Evolutionary conservation across 305 asterid species (phyloP), one percentile per base, ranked within the genome.

Genomic region (Fraxinus xanthoxyloides): DNA sequence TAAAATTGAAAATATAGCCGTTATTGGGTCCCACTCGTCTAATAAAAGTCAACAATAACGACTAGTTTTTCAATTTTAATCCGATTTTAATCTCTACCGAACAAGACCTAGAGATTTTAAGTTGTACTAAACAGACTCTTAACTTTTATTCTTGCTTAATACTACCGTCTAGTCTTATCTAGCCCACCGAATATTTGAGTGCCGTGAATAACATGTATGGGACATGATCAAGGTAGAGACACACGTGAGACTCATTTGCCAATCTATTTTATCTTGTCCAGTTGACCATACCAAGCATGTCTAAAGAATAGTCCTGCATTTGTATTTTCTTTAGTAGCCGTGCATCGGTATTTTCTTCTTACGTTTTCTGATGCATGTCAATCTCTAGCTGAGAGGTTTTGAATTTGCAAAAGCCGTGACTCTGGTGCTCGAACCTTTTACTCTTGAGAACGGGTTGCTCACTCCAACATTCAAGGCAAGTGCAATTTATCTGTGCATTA

Each of bases 391-490:
- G 61, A 83, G 90, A 77, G 97, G 97, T 26, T 93, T 93, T 30
- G 95, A 93, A 82, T 91, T 85, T 84, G 97, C 90, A 63, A 93
- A 92, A 87, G 87, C 91, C 15, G 90, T 91, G 30, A 86, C 94
- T 24, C 85, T 93, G 77, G 91, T 89, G 77, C 85, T 79, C 2
- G 94, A 93, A 31, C 94, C 95, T 7, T 92, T 93, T 75, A 76
- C 92, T 2, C 5, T 89, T 81, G 97, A 92, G 85, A 93, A 91
- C 10, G 91, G 92, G 75, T 85, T 93, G 83, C 88, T 92, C 34
- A 93, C 97, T 36, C 97, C 97, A 15, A 93, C 97, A 8, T 89
- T 88, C 69, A 93, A 93, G 97, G 97, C 83, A 82, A 87, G 85
- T 77, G 36, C 43, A 13, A n/a, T 26, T 72, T 31, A 1, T 51